Evolutionary conservation across 169 alveolate genomes (phyloP).

Genomic region (Plasmodium inui): DNA sequence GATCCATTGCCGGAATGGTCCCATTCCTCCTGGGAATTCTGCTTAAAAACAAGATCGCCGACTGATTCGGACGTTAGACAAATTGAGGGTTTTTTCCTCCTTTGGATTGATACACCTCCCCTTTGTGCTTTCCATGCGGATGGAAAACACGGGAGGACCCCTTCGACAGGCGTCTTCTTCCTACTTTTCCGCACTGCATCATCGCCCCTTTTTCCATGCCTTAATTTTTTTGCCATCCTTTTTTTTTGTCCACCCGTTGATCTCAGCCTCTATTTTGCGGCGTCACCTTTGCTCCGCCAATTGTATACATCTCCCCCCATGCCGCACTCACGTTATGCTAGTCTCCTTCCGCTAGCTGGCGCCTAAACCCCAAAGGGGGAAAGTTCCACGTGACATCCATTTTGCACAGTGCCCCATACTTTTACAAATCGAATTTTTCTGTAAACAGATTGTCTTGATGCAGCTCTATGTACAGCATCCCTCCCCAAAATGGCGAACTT

Average conservation of each 20-base stretch:
- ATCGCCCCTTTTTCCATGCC: background rate
- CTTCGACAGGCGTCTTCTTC: background rate
- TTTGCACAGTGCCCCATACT: background rate
- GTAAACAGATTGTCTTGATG: background rate
- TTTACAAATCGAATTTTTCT: background rate
- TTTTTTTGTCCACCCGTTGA: background rate
- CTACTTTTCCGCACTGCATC: background rate
- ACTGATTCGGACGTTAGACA: slow-evolving; percentile 5
- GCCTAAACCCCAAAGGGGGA: background rate
- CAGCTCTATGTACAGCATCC: background rate
- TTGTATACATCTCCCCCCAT: background rate
- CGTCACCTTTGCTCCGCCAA: too few relatives aligned
- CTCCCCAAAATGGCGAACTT: background rate
- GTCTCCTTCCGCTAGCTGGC: background rate
- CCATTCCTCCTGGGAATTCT: slow-evolving; percentile 85
- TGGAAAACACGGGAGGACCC: background rate
- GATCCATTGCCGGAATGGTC: slow-evolving; percentile 86
- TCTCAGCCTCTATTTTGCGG: background rate
- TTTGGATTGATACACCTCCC: background rate
- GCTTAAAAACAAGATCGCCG: slow-evolving; percentile 76
- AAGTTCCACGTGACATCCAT: background rate
- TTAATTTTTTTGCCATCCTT: background rate
- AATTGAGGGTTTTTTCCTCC: background rate
- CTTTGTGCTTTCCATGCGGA: background rate
- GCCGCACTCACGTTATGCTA: background rate